A percentile compares a stretch with the other conserved stretches of the same genome.
Evolutionary conservation across 345 rosid genomes (phyloP).

Genomic region (Eucalyptus shirleyi): DNA sequence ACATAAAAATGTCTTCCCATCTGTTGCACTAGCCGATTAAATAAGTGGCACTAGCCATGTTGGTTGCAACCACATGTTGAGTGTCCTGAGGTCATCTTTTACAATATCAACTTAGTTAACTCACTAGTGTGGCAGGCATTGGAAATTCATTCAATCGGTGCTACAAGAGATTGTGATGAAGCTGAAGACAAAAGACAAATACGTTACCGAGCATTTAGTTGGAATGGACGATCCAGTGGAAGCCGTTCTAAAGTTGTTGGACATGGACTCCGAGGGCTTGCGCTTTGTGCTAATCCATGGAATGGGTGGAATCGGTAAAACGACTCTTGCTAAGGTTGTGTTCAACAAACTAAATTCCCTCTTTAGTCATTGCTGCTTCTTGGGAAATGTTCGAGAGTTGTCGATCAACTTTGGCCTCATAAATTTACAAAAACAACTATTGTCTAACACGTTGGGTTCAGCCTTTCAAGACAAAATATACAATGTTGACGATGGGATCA

Average conservation of each 20-base stretch:
- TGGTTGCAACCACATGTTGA: neutral
- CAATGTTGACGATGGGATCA: neutral
- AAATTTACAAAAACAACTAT: neutral
- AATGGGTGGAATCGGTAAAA: neutral
- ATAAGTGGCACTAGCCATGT: neutral
- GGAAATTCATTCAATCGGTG: neutral
- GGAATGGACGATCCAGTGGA: neutral
- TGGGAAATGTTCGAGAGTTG: neutral
- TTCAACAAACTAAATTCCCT: neutral
- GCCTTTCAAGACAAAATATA: neutral
- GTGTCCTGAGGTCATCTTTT: neutral
- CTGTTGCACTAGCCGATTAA: neutral
- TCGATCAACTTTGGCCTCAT: fast-evolving
- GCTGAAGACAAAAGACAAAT: neutral
- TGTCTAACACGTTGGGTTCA: fast-evolving
- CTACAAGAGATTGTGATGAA: neutral
- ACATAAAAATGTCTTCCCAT: neutral
- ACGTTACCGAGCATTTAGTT: neutral
- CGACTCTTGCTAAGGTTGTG: neutral
- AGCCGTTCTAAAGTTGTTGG: neutral
- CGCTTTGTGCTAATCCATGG: neutral
- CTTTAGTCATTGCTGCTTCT: neutral
- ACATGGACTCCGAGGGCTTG: fast-evolving
- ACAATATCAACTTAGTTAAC: neutral
- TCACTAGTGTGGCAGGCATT: neutral